Evolutionary conservation across 2,329 filamentous ascomycete species (phyloP).

Genomic region (Metarhizium robertsii): DNA sequence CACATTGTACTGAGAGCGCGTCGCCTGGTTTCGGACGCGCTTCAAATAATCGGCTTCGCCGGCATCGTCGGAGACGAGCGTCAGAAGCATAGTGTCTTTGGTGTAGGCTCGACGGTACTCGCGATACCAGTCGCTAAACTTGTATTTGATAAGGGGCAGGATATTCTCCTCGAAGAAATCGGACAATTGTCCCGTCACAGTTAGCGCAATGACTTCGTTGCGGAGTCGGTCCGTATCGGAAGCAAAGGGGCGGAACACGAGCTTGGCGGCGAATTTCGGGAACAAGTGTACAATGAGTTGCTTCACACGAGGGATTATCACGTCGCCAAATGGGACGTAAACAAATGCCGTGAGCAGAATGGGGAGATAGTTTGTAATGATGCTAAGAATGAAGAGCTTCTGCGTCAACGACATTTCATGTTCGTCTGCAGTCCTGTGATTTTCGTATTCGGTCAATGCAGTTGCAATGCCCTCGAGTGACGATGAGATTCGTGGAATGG

Average conservation of each 20-base stretch:
- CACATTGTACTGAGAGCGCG: slow-evolving; percentile 61
- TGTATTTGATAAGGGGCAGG: slow-evolving; percentile 59
- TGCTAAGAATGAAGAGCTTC: slow-evolving; percentile 70
- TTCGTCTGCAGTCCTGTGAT: slow-evolving; percentile 61
- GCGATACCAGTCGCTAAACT: slow-evolving; percentile 35
- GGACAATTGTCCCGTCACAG: slow-evolving; percentile 62
- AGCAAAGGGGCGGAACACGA: slow-evolving; percentile 46
- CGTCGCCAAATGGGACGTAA: slow-evolving; percentile 64
- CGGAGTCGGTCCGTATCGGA: slow-evolving; percentile 57
- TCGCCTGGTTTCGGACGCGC: slow-evolving; percentile 56
- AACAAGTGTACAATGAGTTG: slow-evolving; percentile 43
- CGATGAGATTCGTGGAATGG: slow-evolving; percentile 55
- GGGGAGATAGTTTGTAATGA: slow-evolving; percentile 71
- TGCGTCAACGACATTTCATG: slow-evolving; percentile 62
- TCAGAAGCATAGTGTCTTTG: slow-evolving; percentile 34
- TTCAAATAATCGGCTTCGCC: slow-evolving; percentile 56
- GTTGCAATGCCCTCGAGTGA: slow-evolving; percentile 55
- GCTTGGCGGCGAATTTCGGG: slow-evolving; percentile 33
- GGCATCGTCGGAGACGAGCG: slow-evolving; percentile 44
- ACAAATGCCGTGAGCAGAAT: slow-evolving; percentile 70
- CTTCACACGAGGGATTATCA: slow-evolving; percentile 59
- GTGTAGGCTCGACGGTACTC: slow-evolving; percentile 24
- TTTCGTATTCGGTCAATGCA: slow-evolving; percentile 59
- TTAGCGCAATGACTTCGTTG: slow-evolving; percentile 68
- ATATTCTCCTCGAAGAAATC: slow-evolving; percentile 65